These are phyloP conservation scores for Diddensiella santjacobensis DNA, from an alignment of 805 yeast species.

Conservation along the genomic window DNA sequence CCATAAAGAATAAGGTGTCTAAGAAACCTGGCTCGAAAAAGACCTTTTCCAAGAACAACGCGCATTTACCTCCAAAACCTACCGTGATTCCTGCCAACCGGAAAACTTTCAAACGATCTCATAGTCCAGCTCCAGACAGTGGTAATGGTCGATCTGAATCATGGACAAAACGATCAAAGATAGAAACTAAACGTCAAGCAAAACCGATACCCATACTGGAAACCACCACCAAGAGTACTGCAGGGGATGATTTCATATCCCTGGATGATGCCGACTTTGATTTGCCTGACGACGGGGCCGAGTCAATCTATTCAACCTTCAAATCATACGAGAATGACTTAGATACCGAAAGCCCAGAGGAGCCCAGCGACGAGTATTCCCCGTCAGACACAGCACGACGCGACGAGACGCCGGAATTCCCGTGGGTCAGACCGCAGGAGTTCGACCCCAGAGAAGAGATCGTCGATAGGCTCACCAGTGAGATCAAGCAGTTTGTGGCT, in stretches of 20 bases:
- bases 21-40: not conserved
- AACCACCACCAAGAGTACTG: no score
- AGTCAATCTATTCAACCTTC: slow-evolving; percentile 11
- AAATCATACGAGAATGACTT: slow-evolving; percentile 14
- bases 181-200: not conserved
- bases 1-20: not conserved
- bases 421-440: slow-evolving; percentile 78
- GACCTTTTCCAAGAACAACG: not conserved
- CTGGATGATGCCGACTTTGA: slow-evolving; percentile 10
- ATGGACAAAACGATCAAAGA: not conserved
- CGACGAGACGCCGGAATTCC: slow-evolving; percentile 38
- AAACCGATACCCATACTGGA: no score
- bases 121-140: not conserved
- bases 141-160: not conserved
- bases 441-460: slow-evolving; percentile 73
- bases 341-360: slow-evolving; percentile 1
- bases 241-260: slow-evolving; percentile 14
- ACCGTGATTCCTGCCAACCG: no score
- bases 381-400: not conserved
- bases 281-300: slow-evolving; percentile 14
- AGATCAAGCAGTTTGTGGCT: slow-evolving; percentile 76
- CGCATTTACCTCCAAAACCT: no score
- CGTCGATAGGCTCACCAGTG: slow-evolving; percentile 82
- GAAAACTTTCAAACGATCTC: not conserved
- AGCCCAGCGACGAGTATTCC: not conserved